These are phyloP conservation scores for Lecanosticta acicola DNA, from an alignment of 2,329 filamentous ascomycete genomes.

Conservation along the genomic window DNA sequence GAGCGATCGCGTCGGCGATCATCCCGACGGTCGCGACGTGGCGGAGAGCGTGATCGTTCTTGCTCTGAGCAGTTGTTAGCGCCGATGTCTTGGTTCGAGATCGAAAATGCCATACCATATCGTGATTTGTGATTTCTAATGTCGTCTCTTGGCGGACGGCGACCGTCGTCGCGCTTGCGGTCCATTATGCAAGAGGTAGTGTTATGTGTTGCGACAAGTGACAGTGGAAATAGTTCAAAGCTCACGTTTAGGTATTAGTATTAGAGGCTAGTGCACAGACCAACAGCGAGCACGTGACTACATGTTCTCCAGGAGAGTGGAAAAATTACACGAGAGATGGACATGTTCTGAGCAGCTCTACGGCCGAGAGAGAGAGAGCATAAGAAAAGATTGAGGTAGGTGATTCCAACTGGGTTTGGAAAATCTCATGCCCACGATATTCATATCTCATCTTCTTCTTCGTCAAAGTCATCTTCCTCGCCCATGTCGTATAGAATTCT, in stretches of 20 bases:
- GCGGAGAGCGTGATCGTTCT: slow-evolving; percentile 29
- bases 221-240: background rate
- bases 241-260: background rate
- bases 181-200: background rate
- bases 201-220: background rate
- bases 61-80: slow-evolving; percentile 21
- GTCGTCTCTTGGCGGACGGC: slow-evolving; percentile 23
- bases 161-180: slow-evolving; percentile 18
- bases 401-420: no score
- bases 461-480: slow-evolving; percentile 91
- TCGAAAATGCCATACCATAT: slow-evolving; percentile 19
- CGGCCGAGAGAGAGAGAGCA: no score
- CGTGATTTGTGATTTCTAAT: slow-evolving; percentile 22
- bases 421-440: background rate
- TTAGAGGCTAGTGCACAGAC: background rate
- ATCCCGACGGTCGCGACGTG: slow-evolving; percentile 26
- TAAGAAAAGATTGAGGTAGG: no score
- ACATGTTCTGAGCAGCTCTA: no score
- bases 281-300: background rate
- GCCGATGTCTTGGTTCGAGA: background rate
- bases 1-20: slow-evolving; percentile 29
- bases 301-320: background rate
- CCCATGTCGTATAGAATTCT: slow-evolving; percentile 97
- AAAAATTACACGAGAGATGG: no score
- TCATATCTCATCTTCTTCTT: slow-evolving; percentile 88